Percentiles rank a stretch among this genome's conserved stretches.
phyloP scores from a whole-genome alignment of 257 asterid genomes.

The Jacaranda copaia region DNA sequence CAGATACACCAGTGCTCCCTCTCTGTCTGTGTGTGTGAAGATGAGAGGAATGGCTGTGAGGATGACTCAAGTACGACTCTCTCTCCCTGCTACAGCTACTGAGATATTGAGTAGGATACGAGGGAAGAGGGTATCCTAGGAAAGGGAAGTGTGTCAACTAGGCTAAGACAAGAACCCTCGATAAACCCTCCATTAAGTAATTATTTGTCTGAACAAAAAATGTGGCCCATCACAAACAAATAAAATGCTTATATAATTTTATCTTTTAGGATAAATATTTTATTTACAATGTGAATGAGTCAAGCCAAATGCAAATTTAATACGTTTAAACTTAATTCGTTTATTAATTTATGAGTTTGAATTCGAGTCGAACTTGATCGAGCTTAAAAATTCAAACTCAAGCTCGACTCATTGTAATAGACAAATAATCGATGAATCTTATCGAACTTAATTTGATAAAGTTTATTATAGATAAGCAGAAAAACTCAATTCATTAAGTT shows the following conservation, averaged over 20 bases:
- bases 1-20: conserved; percentile 20
- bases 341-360: too few relatives aligned
- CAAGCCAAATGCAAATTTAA: too few relatives aligned
- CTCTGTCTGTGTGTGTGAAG: conserved; percentile 5
- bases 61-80: conserved; percentile 14
- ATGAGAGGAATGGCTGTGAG: conserved; percentile 19
- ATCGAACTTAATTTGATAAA: too few relatives aligned
- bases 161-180: conserved; percentile 54
- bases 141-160: conserved; percentile 37
- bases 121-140: conserved; percentile 49
- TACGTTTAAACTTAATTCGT: too few relatives aligned
- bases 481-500: too few relatives aligned
- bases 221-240: neutral
- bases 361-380: too few relatives aligned
- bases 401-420: too few relatives aligned
- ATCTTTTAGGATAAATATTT: too few relatives aligned
- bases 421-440: too few relatives aligned
- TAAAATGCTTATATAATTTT: neutral
- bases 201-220: conserved; percentile 13
- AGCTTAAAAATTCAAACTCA: too few relatives aligned
- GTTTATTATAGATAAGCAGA: too few relatives aligned
- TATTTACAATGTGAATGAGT: too few relatives aligned
- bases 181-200: conserved; percentile 54
- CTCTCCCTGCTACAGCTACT: conserved; percentile 22
- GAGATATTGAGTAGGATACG: conserved; percentile 22